Conservation (phyloP, 2,329 filamentous ascomycete genomes). For the Herpotrichia juniperi region DNA sequence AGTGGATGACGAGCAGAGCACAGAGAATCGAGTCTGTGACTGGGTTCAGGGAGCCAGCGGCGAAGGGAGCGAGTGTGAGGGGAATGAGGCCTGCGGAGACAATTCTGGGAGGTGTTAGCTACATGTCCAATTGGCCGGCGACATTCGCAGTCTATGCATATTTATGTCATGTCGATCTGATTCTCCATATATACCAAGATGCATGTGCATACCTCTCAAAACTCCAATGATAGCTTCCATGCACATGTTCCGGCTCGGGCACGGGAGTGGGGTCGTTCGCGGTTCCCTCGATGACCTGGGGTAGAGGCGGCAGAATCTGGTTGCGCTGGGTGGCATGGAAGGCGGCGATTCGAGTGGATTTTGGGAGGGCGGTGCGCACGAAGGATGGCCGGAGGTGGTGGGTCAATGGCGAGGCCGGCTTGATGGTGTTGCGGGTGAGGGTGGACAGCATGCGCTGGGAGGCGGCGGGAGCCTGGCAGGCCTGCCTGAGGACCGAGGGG, state of each 20-base stretch:
- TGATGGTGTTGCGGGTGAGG: slow-evolving; percentile 45
- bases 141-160: neutral
- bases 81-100: slow-evolving; percentile 83
- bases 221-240: slow-evolving; percentile 98
- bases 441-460: slow-evolving; percentile 54
- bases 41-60: slow-evolving; percentile 88
- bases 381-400: slow-evolving; percentile 48
- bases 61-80: slow-evolving; percentile 88
- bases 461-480: slow-evolving; percentile 46
- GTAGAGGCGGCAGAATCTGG: slow-evolving; percentile 79
- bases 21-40: slow-evolving; percentile 85
- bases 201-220: slow-evolving; percentile 72
- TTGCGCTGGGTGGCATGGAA: slow-evolving; percentile 85
- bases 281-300: slow-evolving; percentile 82
- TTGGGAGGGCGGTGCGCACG: slow-evolving; percentile 48
- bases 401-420: slow-evolving; percentile 36
- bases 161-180: neutral
- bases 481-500: slow-evolving; percentile 56
- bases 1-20: slow-evolving; percentile 84
- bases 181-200: neutral
- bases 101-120: slow-evolving; percentile 57
- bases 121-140: neutral
- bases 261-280: slow-evolving; percentile 85
- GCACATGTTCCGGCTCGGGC: slow-evolving; percentile 72
- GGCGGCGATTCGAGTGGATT: slow-evolving; percentile 66